phyloP scores from a whole-genome alignment of 2,329 filamentous ascomycete genomes.

The Microdochium paspali region DNA sequence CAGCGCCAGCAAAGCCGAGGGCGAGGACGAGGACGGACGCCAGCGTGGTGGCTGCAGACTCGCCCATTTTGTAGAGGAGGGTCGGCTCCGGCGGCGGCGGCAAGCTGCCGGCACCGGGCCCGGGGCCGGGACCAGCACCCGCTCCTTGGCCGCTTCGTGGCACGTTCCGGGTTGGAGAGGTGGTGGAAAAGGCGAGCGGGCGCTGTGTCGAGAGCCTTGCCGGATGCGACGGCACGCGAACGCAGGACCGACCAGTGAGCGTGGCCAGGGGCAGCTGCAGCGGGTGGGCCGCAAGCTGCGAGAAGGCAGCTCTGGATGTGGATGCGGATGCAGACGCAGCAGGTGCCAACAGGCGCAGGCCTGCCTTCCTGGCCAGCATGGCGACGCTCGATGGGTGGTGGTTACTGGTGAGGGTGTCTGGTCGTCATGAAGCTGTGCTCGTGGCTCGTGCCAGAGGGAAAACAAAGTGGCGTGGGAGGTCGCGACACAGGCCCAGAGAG shows the following conservation, averaged over 20 bases:
- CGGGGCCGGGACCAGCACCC: not conserved
- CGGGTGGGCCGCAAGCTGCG: not conserved
- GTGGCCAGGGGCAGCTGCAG: not conserved
- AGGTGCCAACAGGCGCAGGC: not conserved
- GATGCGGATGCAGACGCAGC: too few relatives aligned
- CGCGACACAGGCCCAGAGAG: too few relatives aligned
- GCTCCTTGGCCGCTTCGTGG: not conserved
- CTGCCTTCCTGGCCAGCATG: not conserved
- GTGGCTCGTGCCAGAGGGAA: too few relatives aligned
- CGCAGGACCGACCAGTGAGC: not conserved
- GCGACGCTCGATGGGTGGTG: not conserved
- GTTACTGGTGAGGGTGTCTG: not conserved
- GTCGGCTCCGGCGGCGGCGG: not conserved
- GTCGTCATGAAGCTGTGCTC: not conserved
- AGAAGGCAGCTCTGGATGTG: not conserved
- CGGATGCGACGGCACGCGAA: not conserved
- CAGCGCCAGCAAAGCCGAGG: constrained; percentile 53
- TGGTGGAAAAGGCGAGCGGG: not conserved
- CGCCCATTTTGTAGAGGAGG: constrained; percentile 55
- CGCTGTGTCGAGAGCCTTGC: not conserved
- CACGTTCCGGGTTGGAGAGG: not conserved
- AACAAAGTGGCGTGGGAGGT: too few relatives aligned
- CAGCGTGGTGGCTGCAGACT: constrained; percentile 66
- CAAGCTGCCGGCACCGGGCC: not conserved
- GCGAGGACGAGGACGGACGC: constrained; percentile 67